Conservation (phyloP, 2,329 filamentous ascomycete species). For the Elsinoe necatrix region DNA sequence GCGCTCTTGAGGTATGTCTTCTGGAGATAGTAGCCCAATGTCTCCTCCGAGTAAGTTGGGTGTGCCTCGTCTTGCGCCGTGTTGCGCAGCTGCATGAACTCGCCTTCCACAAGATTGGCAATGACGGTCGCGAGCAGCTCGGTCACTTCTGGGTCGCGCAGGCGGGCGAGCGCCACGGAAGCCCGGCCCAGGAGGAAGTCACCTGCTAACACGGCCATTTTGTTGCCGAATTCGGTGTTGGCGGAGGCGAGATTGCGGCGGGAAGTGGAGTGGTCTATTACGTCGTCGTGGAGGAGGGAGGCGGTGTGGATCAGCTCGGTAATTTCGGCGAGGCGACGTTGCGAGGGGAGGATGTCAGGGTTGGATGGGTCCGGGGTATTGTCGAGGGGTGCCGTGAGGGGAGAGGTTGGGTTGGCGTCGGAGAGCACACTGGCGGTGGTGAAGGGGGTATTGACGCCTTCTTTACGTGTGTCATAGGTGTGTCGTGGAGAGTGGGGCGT, state of each 20-base stretch:
- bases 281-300: constrained; percentile 93
- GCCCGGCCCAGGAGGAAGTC: constrained; percentile 90
- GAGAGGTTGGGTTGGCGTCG: constrained; percentile 69
- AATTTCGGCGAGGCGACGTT: constrained; percentile 88
- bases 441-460: constrained; percentile 51
- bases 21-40: constrained; percentile 86
- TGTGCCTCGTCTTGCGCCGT: constrained; percentile 79
- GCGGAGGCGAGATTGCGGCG: constrained; percentile 78
- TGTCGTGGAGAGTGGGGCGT: constrained; percentile 53
- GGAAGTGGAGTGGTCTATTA: constrained; percentile 85
- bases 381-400: constrained; percentile 41
- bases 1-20: constrained; percentile 98
- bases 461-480: constrained; percentile 24
- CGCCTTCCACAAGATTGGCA: constrained; percentile 92
- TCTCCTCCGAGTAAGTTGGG: constrained; percentile 79
- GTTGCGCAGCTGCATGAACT: constrained; percentile 99
- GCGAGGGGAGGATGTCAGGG: constrained; percentile 59
- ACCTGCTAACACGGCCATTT: constrained; percentile 97
- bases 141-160: constrained; percentile 88
- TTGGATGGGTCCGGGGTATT: constrained; percentile 34
- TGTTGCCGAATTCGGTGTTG: constrained; percentile 94
- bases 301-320: constrained; percentile 96
- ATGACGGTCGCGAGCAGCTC: constrained; percentile 94
- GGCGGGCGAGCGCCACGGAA: constrained; percentile 81
- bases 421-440: constrained; percentile 56